These are phyloP conservation scores for Spiraea crenata DNA, from an alignment of 331 rosid species.

Conservation along the genomic window DNA sequence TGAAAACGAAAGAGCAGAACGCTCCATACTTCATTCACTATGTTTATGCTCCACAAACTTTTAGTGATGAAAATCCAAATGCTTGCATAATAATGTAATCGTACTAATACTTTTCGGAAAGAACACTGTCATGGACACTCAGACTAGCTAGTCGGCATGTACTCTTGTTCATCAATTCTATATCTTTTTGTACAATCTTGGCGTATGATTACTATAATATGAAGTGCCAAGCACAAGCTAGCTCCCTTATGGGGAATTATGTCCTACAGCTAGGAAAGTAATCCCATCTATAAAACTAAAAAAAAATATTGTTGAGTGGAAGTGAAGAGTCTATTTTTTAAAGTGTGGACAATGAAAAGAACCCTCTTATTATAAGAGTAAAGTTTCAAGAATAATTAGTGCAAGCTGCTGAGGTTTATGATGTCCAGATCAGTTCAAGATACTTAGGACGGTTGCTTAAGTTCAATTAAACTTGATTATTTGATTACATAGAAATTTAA, in stretches of 20 bases:
- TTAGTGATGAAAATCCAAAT: constrained; percentile 89
- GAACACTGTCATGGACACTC: too few relatives aligned
- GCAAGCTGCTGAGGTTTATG: neutral
- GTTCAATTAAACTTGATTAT: neutral
- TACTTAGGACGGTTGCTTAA: neutral
- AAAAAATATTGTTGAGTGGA: neutral
- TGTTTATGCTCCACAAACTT: constrained; percentile 81
- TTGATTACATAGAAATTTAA: neutral
- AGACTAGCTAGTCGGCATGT: too few relatives aligned
- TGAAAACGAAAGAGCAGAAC: constrained; percentile 33
- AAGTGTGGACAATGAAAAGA: neutral
- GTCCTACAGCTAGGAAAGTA: too few relatives aligned
- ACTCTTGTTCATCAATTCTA: too few relatives aligned
- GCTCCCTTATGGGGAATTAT: too few relatives aligned
- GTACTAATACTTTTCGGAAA: too few relatives aligned
- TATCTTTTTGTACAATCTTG: too few relatives aligned
- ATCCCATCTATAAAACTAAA: neutral
- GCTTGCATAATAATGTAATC: constrained; percentile 54
- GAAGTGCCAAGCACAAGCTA: too few relatives aligned
- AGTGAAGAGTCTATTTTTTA: neutral
- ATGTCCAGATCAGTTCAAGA: neutral
- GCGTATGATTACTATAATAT: too few relatives aligned
- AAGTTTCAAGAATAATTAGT: neutral
- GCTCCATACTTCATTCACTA: constrained; percentile 79
- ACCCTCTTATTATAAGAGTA: neutral